phyloP scores from a whole-genome alignment of 176 grass and related monocot species.

The Zoysia pacifica region DNA sequence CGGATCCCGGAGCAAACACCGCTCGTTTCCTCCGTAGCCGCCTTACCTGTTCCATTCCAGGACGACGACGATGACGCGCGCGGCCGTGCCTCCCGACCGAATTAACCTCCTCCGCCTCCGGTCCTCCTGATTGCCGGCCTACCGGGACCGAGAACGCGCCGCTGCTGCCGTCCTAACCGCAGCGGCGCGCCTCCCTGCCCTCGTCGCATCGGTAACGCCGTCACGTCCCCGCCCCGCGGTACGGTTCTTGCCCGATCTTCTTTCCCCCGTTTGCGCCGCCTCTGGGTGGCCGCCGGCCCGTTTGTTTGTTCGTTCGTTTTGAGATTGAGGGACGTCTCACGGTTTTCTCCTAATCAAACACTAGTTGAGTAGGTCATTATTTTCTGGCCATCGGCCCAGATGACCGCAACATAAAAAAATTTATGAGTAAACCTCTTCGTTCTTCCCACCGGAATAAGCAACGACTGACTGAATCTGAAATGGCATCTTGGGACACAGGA shows the following conservation, averaged over 20 bases:
- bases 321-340: neutral
- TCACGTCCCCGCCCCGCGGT: constrained; percentile 6
- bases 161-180: neutral
- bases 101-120: too few species aligned
- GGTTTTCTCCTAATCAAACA: neutral
- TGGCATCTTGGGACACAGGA: neutral
- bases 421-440: too few species aligned
- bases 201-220: neutral
- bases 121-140: neutral
- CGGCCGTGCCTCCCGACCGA: too few species aligned
- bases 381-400: neutral
- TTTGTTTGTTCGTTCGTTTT: neutral
- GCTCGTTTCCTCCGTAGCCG: too few species aligned
- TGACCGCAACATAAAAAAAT: neutral
- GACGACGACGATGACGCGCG: too few species aligned
- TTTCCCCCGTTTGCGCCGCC: neutral
- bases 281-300: neutral
- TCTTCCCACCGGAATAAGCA: too few species aligned
- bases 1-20: too few species aligned
- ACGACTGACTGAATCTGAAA: neutral
- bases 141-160: neutral
- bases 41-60: too few species aligned
- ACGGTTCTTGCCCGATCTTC: constrained; percentile 9
- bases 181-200: neutral
- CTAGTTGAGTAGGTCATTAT: neutral